phyloP scores from a whole-genome alignment of 345 rosid genomes.

The Ceriops zippeliana region DNA sequence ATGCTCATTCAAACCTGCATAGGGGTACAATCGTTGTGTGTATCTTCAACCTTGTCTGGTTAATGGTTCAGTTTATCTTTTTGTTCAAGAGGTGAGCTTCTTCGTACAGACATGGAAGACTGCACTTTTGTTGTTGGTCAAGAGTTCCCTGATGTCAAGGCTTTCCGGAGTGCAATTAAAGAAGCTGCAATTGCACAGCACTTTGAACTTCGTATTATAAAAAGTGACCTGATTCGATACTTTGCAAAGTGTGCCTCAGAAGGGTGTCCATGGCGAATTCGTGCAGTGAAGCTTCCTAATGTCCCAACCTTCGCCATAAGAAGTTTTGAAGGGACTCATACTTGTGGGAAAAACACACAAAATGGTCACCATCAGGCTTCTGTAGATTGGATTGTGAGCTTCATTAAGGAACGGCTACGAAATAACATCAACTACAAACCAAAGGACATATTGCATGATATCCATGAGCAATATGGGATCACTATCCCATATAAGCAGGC shows the following conservation, averaged over 20 bases:
- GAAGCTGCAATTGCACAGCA: conserved; percentile 58
- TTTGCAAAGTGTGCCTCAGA: conserved; percentile 58
- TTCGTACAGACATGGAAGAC: conserved; percentile 33
- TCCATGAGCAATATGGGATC: conserved; percentile 48
- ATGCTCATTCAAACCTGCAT: not conserved
- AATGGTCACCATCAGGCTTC: conserved; percentile 62
- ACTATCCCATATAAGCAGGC: conserved; percentile 59
- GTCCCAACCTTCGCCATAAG: conserved; percentile 46
- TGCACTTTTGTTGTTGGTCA: conserved; percentile 43
- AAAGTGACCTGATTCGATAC: conserved; percentile 48
- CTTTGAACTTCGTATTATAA: conserved; percentile 52
- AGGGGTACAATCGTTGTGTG: not conserved
- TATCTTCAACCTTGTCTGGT: not conserved
- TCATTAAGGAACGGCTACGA: conserved; percentile 44
- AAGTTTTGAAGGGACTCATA: conserved; percentile 49
- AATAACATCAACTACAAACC: conserved; percentile 52
- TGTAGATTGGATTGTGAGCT: conserved; percentile 58
- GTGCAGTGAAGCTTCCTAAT: conserved; percentile 49
- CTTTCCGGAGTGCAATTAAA: conserved; percentile 49
- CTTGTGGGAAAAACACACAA: conserved; percentile 49
- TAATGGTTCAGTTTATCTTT: not conserved
- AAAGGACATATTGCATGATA: conserved; percentile 52
- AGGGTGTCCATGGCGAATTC: conserved; percentile 59
- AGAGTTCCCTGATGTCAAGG: conserved; percentile 58
- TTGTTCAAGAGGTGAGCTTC: not conserved